These are phyloP conservation scores for Hanseniaspora clermontiae DNA, from an alignment of 805 yeast genomes.

Conservation along the genomic window DNA sequence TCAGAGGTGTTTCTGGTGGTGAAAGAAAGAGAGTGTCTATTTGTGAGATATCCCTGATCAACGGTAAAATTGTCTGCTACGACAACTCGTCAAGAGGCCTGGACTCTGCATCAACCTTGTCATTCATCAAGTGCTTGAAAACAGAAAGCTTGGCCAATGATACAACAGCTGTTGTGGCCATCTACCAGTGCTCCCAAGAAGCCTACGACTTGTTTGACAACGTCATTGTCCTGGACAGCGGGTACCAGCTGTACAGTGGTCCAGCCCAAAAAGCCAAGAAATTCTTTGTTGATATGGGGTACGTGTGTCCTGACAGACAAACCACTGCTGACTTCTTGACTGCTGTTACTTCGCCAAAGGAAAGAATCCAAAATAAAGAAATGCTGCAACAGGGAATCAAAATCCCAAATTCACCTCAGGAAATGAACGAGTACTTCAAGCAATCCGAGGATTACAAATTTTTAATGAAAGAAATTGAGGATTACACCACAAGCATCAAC, in stretches of 20 bases:
- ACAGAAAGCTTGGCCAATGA: slow-evolving; percentile 37
- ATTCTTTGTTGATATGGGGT: slow-evolving; percentile 44
- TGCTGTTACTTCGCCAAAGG: slow-evolving; percentile 41
- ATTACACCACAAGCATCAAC: slow-evolving; percentile 14
- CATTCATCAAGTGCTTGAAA: slow-evolving; percentile 42
- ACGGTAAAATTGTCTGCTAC: slow-evolving; percentile 41
- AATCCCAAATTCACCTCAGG: slow-evolving; percentile 42
- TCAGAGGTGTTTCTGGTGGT: slow-evolving; percentile 67
- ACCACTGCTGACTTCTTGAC: slow-evolving; percentile 50
- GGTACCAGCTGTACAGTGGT: slow-evolving; percentile 46
- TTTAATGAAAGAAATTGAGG: slow-evolving; percentile 35
- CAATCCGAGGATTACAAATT: slow-evolving; percentile 32
- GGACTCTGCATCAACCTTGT: slow-evolving; percentile 51
- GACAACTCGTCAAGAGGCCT: slow-evolving; percentile 56
- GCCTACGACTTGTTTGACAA: slow-evolving; percentile 44
- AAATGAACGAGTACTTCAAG: slow-evolving; percentile 41
- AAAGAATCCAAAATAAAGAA: slow-evolving; percentile 35
- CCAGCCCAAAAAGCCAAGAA: slow-evolving; percentile 34
- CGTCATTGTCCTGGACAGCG: slow-evolving; percentile 42
- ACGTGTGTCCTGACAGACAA: slow-evolving; percentile 42
- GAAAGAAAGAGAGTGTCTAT: slow-evolving; percentile 66
- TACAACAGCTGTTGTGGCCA: slow-evolving; percentile 48
- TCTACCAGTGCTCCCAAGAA: slow-evolving; percentile 46
- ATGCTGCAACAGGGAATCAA: slow-evolving; percentile 27
- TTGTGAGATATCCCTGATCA: slow-evolving; percentile 44